phyloP scores from a whole-genome alignment of 371 early-diverging fungal genomes.

The Haplosporangium sp. region DNA sequence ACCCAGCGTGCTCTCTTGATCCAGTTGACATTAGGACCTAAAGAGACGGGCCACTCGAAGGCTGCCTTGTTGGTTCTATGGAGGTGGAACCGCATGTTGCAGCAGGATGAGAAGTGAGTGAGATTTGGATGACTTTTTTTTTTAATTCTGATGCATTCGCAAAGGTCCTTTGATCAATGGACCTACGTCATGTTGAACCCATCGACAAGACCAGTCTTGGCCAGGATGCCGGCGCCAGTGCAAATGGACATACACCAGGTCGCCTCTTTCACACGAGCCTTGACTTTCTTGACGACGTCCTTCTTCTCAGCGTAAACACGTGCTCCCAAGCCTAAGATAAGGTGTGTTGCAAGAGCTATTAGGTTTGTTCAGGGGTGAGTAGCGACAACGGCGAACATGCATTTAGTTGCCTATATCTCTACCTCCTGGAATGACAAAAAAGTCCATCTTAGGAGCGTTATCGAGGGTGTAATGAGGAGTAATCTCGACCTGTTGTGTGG shows the following conservation, averaged over 20 bases:
- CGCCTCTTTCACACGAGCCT: conserved; percentile 1
- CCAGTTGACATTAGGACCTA: conserved; percentile 51
- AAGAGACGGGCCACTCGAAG: conserved; percentile 1
- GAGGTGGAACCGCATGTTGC: no score
- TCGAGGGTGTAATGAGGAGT: conserved; percentile 29
- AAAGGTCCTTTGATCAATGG: conserved; percentile 14
- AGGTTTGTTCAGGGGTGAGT: neutral
- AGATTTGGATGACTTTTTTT: no score
- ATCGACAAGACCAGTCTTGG: conserved; percentile 48
- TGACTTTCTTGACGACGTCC: neutral
- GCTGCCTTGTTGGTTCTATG: neutral
- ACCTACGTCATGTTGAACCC: conserved; percentile 16
- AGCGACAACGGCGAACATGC: no score
- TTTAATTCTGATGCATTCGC: neutral
- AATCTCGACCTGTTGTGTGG: conserved; percentile 7
- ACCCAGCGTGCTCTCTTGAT: conserved; percentile 57
- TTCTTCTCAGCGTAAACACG: neutral
- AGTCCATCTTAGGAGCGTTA: conserved; percentile 17
- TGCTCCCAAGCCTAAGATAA: neutral
- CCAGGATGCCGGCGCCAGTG: conserved; percentile 53
- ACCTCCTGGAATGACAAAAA: conserved; percentile 32
- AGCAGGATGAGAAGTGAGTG: no score
- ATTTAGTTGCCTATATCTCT: neutral
- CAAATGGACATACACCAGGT: conserved; percentile 37
- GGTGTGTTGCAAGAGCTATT: neutral